These are phyloP conservation scores for Camelina laxa DNA, from an alignment of 345 rosid genomes.

Conservation along the genomic window DNA sequence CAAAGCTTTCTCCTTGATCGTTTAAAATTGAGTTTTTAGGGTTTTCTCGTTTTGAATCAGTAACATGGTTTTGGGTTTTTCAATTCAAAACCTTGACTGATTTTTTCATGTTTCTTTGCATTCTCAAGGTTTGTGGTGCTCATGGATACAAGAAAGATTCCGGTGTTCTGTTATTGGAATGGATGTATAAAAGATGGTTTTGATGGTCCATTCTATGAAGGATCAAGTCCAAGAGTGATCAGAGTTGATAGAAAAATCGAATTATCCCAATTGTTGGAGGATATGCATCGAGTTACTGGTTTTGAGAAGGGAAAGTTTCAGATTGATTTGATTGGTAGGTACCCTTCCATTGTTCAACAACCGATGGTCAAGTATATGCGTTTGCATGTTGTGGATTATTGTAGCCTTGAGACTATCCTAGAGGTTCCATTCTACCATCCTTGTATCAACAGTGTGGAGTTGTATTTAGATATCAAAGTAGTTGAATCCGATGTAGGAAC, in stretches of 20 bases:
- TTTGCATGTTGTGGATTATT: slow-evolving; percentile 31
- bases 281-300: slow-evolving; percentile 19
- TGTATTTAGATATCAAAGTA: slow-evolving; percentile 21
- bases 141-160: slow-evolving; percentile 22
- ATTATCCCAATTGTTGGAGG: slow-evolving; percentile 6
- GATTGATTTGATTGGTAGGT: slow-evolving; percentile 7
- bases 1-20: no score
- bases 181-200: slow-evolving; percentile 20
- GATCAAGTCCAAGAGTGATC: slow-evolving; percentile 24
- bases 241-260: slow-evolving; percentile 16
- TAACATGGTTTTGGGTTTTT: no score
- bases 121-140: neutral
- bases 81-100: no score
- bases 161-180: slow-evolving; percentile 27
- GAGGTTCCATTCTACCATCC: slow-evolving; percentile 22
- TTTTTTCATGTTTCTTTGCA: neutral
- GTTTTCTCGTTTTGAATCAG: no score
- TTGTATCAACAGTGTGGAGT: neutral
- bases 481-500: neutral
- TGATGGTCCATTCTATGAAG: slow-evolving; percentile 37
- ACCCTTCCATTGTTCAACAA: slow-evolving; percentile 31
- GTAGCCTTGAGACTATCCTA: slow-evolving; percentile 24
- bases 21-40: no score
- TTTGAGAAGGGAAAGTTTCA: slow-evolving; percentile 23
- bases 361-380: slow-evolving; percentile 5